Evolutionary conservation across 2,329 filamentous ascomycete species (phyloP).

Genomic region (Chrysosporium queenslandicum): DNA sequence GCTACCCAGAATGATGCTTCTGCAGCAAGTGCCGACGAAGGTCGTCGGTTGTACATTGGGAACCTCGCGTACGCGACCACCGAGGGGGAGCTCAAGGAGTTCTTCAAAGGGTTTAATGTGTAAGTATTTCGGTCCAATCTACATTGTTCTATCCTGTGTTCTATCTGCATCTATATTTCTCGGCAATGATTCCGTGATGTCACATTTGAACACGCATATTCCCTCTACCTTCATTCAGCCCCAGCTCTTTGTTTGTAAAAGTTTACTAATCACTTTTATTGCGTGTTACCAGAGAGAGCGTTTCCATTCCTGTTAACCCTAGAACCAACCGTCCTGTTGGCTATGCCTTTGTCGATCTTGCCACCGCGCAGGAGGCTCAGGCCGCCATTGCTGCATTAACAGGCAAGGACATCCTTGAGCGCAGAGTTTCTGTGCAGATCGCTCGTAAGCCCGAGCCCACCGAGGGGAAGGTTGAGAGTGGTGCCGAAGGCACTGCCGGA

Average conservation of each 20-base stretch:
- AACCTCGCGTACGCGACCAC: slow-evolving; percentile 99
- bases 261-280: slow-evolving; percentile 28
- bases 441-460: slow-evolving; percentile 91
- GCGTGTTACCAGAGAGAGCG: slow-evolving; percentile 64
- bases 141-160: not conserved
- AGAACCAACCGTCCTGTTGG: slow-evolving; percentile 96
- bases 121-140: slow-evolving; percentile 48
- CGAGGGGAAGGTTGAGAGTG: slow-evolving; percentile 63
- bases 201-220: not conserved
- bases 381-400: slow-evolving; percentile 92
- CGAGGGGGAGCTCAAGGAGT: slow-evolving; percentile 99
- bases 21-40: slow-evolving; percentile 94
- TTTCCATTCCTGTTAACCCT: slow-evolving; percentile 98
- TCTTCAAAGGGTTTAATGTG: slow-evolving; percentile 99
- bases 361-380: slow-evolving; percentile 86
- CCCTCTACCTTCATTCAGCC: not conserved
- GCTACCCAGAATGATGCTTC: slow-evolving; percentile 77
- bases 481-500: slow-evolving; percentile 57
- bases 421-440: slow-evolving; percentile 98
- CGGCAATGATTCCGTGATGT: not conserved
- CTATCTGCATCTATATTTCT: not conserved
- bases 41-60: slow-evolving; percentile 98
- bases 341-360: slow-evolving; percentile 97
- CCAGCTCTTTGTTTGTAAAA: not conserved
- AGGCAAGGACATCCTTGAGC: slow-evolving; percentile 93